Evolutionary conservation across 2,329 filamentous ascomycete species (phyloP).

Genomic region (Penicillium sclerotiorum): DNA sequence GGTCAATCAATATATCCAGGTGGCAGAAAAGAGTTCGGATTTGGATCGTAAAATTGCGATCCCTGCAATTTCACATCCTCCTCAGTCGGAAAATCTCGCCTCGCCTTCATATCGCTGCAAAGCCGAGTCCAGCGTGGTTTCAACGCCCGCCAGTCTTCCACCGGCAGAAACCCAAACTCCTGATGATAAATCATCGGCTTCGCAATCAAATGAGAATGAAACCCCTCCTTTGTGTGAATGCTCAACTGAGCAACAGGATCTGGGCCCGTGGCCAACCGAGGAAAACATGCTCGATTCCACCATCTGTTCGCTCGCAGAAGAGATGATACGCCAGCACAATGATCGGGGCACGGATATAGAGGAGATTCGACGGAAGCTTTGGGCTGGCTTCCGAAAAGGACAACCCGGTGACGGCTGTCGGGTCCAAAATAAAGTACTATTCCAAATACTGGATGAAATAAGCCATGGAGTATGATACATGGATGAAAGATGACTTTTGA

Average conservation of each 20-base stretch:
- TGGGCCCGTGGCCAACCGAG: slow-evolving; percentile 21
- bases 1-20: slow-evolving; percentile 32
- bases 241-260: slow-evolving; percentile 11
- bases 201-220: not conserved
- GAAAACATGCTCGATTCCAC: slow-evolving; percentile 37
- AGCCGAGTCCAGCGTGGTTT: not conserved
- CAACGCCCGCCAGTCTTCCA: no score
- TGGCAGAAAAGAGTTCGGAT: slow-evolving; percentile 20
- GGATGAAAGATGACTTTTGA: not conserved
- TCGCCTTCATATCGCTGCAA: not conserved
- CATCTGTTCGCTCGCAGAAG: slow-evolving; percentile 42
- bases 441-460: slow-evolving; percentile 44
- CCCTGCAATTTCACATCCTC: slow-evolving; percentile 25
- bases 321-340: slow-evolving; percentile 42
- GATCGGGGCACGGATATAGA: slow-evolving; percentile 37
- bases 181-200: not conserved
- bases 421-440: slow-evolving; percentile 47
- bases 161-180: not conserved
- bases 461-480: slow-evolving; percentile 29
- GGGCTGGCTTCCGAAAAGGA: slow-evolving; percentile 36
- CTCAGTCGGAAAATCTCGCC: not conserved
- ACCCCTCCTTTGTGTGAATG: slow-evolving; percentile 30
- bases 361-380: slow-evolving; percentile 38
- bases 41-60: slow-evolving; percentile 38
- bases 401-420: slow-evolving; percentile 36